Evolutionary conservation across 345 rosid genomes (phyloP).

Genomic region (Eucalyptus pauciflora): DNA sequence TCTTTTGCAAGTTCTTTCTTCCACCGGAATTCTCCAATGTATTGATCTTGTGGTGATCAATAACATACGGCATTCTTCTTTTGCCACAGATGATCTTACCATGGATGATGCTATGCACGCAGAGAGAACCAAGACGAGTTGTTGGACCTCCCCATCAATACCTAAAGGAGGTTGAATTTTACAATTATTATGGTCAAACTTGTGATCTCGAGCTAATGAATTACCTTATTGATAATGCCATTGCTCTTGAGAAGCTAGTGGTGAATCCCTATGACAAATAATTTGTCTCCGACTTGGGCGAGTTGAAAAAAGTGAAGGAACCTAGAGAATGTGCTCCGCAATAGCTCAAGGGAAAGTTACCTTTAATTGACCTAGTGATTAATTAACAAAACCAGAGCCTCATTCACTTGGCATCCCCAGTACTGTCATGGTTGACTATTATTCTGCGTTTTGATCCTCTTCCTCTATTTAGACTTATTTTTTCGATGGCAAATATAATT

Average conservation of each 20-base stretch:
- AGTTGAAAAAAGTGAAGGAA: not conserved
- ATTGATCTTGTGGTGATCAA: too few relatives aligned
- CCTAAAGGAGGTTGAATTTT: not conserved
- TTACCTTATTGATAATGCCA: not conserved
- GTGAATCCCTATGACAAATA: rapidly evolving
- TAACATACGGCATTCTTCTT: not conserved
- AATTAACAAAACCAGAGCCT: not conserved
- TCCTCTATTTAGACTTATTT: too few relatives aligned
- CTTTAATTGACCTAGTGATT: not conserved
- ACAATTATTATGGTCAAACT: not conserved
- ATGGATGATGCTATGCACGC: not conserved
- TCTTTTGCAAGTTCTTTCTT: not conserved
- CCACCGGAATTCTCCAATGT: not conserved
- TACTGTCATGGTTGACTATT: not conserved
- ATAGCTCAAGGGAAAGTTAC: not conserved
- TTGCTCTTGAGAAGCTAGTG: not conserved
- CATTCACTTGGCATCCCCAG: not conserved
- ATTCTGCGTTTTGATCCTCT: not conserved
- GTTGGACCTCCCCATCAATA: not conserved
- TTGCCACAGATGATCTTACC: not conserved
- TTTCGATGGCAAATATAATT: rapidly evolving
- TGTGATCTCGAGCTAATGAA: not conserved
- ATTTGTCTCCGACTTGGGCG: rapidly evolving
- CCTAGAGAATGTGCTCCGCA: not conserved
- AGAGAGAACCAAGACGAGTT: not conserved